Base-by-base conservation (phyloP, 2,329 filamentous ascomycete genomes). In the Colletotrichum sp. region DNA sequence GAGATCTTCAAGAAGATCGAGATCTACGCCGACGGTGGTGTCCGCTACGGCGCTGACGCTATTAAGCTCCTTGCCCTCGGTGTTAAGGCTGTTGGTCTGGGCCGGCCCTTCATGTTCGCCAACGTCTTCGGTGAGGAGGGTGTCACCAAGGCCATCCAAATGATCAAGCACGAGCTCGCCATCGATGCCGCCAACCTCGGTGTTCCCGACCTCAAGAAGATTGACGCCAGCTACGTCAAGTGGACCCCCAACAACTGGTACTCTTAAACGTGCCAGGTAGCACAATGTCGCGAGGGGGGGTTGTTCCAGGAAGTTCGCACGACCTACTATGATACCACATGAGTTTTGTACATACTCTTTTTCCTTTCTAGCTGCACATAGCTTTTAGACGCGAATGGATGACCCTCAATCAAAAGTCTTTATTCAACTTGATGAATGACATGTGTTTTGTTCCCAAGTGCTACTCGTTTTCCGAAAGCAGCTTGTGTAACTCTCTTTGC, bases 41-140 rank as follows among this genome's bases (percentile, higher is more conserved):
- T 88, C 24, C 84, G 87, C 61, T 86, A 86, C 71, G 87, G 86
- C 13, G 82, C 82, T 12, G 86, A 88, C 63, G 83, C 82, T 14
- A 80, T 88, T n/a, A 85, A 86, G 77, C 83, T 87, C 12, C 81
- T 88, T n/a, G 82, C 85, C 4, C 83, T 87, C 16, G 86, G 86
- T 12, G 86, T 86, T 70, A 84, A 83, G 78, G 85, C 85, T 14
- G 86, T 87, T 7, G 84, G 89, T 16, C 76, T 91, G 1, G 89
- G 89, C 18, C 82, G 90, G 1, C 86, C 88, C 12, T 86, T 88
- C 77, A 90, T 90, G 88, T 91, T 85, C 79, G 83, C 87, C 77
- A 91, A 90, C 81, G 81, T 89, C 61, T 91, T 86, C 76, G 90
- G 89, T 7, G 81, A 83, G 63, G 85, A 86, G 9, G 89, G 90